A percentile compares a stretch with the other conserved stretches of the same genome.
These are phyloP conservation scores for Apiospora aurea DNA, from an alignment of 2,329 filamentous ascomycete genomes.

Conservation along the genomic window DNA sequence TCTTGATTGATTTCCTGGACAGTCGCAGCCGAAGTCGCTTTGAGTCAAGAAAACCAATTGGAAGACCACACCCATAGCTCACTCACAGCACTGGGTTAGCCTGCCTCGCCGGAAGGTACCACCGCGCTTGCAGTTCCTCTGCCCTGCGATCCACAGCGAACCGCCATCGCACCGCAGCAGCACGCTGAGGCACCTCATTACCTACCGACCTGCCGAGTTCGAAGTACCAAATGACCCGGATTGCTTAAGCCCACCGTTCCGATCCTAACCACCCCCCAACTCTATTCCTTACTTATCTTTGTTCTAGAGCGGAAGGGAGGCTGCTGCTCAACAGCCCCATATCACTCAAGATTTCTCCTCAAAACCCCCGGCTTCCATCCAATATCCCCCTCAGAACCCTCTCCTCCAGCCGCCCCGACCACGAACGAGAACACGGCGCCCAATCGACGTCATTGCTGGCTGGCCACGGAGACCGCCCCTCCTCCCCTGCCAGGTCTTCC, in stretches of 20 bases:
- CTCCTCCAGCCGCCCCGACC: slow-evolving; percentile 47
- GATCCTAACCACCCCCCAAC: slow-evolving; percentile 18
- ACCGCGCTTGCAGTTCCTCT: slow-evolving; percentile 1
- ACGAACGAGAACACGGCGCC: slow-evolving; percentile 41
- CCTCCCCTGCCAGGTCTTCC: slow-evolving; percentile 54
- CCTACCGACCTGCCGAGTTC: background rate
- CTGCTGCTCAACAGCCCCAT: slow-evolving; percentile 80
- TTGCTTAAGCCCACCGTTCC: slow-evolving; percentile 21
- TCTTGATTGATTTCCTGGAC: background rate
- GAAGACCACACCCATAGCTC: background rate
- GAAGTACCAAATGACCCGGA: slow-evolving; percentile 4
- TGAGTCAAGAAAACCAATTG: slow-evolving; percentile 4
- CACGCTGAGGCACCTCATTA: background rate
- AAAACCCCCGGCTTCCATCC: slow-evolving; percentile 74
- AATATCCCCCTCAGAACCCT: slow-evolving; percentile 89
- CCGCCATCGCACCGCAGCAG: background rate
- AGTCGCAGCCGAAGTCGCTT: background rate
- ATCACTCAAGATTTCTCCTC: slow-evolving; percentile 84
- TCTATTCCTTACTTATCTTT: background rate
- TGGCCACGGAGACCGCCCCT: slow-evolving; percentile 50
- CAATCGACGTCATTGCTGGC: slow-evolving; percentile 56
- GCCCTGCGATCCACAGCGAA: slow-evolving; percentile 2
- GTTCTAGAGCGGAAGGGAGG: slow-evolving; percentile 61
- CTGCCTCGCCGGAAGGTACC: background rate
- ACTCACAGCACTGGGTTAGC: background rate